Evolutionary conservation across 164 flowering plant genomes (phyloP).

Genomic region (Piper longum): DNA sequence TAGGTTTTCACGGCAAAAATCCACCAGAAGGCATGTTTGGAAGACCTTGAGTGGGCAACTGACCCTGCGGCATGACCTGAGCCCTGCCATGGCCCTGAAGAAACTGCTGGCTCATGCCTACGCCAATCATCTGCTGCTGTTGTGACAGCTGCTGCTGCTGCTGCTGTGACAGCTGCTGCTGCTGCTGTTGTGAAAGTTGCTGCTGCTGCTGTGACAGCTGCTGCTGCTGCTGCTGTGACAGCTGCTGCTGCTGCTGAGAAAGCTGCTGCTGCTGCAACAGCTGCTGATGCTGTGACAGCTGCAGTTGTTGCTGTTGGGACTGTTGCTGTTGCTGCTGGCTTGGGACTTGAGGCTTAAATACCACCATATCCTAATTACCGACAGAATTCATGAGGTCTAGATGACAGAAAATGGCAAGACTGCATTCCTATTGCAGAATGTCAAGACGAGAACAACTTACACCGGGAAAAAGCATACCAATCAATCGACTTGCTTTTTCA

Average conservation of each 20-base stretch:
- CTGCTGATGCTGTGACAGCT: slow-evolving; percentile 16
- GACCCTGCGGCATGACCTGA: slow-evolving; percentile 61
- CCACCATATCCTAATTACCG: slow-evolving; percentile 73
- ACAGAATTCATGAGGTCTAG: neutral
- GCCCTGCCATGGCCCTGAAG: slow-evolving; percentile 60
- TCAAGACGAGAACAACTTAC: slow-evolving; percentile 23
- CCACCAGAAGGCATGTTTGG: slow-evolving; percentile 63
- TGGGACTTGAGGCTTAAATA: slow-evolving; percentile 76
- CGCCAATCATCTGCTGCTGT: slow-evolving; percentile 30
- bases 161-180: slow-evolving; percentile 6
- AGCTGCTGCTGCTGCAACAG: slow-evolving; percentile 29
- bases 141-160: slow-evolving; percentile 15
- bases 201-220: slow-evolving; percentile 16
- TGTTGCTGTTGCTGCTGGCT: slow-evolving; percentile 29
- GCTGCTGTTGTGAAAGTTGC: slow-evolving; percentile 15
- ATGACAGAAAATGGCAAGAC: neutral
- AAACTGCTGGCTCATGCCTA: slow-evolving; percentile 52
- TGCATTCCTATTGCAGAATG: neutral
- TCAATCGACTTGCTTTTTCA: slow-evolving; percentile 89
- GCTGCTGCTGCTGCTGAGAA: slow-evolving; percentile 21
- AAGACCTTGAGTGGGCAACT: slow-evolving; percentile 55
- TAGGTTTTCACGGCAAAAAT: slow-evolving; percentile 22
- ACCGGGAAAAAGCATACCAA: slow-evolving; percentile 99
- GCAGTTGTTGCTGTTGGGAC: slow-evolving; percentile 14
- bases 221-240: slow-evolving; percentile 12